phyloP scores from a whole-genome alignment of 129 eudicot genomes.

The Rutidosis leptorrhynchoides region DNA sequence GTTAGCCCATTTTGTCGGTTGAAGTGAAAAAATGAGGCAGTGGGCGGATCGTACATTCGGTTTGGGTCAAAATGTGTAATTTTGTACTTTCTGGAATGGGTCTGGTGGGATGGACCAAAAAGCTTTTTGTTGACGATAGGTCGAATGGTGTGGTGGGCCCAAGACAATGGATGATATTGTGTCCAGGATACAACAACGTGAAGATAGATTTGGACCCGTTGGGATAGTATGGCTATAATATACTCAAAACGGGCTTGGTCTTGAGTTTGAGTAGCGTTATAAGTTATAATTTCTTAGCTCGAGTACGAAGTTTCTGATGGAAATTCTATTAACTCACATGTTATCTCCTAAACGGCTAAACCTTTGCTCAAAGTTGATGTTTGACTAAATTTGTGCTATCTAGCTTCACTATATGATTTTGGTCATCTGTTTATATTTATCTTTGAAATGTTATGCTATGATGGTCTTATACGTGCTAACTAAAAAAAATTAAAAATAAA shows the following conservation, averaged over 20 bases:
- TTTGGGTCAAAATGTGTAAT: neutral
- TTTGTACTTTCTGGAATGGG: neutral
- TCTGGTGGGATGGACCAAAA: neutral
- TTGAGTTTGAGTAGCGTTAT: neutral
- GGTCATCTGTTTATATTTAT: neutral
- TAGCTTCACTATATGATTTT: neutral
- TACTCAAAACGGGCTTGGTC: neutral
- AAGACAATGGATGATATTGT: conserved; percentile 63
- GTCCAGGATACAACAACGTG: conserved; percentile 57
- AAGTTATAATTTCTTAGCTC: too few relatives aligned
- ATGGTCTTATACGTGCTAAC: neutral
- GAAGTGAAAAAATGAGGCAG: neutral
- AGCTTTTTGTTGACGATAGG: conserved; percentile 24
- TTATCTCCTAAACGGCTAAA: neutral
- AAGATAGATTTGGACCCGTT: conserved; percentile 23
- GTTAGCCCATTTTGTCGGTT: neutral
- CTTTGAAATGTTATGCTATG: neutral
- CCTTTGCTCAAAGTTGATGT: neutral
- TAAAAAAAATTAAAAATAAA: too few relatives aligned
- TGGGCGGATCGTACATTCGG: neutral
- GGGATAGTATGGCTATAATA: neutral
- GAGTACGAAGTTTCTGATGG: neutral
- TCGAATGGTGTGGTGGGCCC: conserved; percentile 60
- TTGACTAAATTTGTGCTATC: neutral
- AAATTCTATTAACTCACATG: neutral